Percentiles rank a stretch among this genome's conserved stretches.
These are phyloP conservation scores for Vitis rupestris DNA, from an alignment of 164 flowering plant genomes.

Conservation along the genomic window DNA sequence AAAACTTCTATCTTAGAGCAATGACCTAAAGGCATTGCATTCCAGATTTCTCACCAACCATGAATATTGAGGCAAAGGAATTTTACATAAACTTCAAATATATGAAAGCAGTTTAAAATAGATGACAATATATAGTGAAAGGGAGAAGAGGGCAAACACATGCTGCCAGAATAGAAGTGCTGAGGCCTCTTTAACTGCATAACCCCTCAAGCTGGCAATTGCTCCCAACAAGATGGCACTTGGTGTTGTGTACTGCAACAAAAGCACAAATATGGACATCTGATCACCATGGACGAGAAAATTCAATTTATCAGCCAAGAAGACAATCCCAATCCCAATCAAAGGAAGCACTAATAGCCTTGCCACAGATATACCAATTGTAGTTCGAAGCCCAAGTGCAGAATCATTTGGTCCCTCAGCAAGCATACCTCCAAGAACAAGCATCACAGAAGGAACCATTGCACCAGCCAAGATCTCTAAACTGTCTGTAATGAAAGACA, in stretches of 20 bases:
- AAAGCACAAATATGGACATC: slow-evolving; percentile 74
- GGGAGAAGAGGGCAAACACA: slow-evolving; percentile 64
- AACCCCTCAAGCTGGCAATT: slow-evolving; percentile 88
- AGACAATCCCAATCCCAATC: slow-evolving; percentile 68
- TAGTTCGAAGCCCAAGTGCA: slow-evolving; percentile 39
- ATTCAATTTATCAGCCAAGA: slow-evolving; percentile 49
- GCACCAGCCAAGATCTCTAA: slow-evolving; percentile 45
- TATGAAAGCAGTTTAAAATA: slow-evolving; percentile 57
- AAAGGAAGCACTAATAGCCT: slow-evolving; percentile 78
- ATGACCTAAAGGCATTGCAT: too few relatives aligned
- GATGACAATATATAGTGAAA: slow-evolving; percentile 58
- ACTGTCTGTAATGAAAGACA: slow-evolving; percentile 57
- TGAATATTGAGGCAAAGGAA: background rate
- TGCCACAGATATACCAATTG: slow-evolving; percentile 36
- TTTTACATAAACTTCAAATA: slow-evolving; percentile 25
- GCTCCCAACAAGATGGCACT: slow-evolving; percentile 92
- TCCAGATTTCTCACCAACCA: too few relatives aligned
- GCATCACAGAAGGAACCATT: slow-evolving; percentile 54
- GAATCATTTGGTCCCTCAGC: slow-evolving; percentile 50
- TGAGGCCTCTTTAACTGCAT: slow-evolving; percentile 88
- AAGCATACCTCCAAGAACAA: slow-evolving; percentile 51
- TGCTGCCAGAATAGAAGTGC: slow-evolving; percentile 96
- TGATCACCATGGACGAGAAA: slow-evolving; percentile 49
- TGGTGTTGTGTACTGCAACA: slow-evolving; percentile 82
- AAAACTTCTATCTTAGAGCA: too few relatives aligned